A percentile compares a stretch with the other conserved stretches of the same genome.
phyloP scores from a whole-genome alignment of 2,329 filamentous ascomycete genomes.

The Taxawa tesnikishii region DNA sequence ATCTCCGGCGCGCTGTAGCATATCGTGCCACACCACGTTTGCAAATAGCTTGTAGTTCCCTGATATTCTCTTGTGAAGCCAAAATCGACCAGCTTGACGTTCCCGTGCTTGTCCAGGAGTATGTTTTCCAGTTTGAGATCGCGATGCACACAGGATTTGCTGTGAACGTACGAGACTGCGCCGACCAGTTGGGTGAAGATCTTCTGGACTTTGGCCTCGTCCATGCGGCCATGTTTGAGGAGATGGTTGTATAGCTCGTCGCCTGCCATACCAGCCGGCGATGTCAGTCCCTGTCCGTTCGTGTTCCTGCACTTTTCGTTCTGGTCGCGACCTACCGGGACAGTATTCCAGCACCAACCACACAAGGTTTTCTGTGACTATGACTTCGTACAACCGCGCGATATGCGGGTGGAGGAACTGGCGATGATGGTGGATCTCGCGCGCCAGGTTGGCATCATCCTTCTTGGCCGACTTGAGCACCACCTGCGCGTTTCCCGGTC shows the following conservation, averaged over 20 bases:
- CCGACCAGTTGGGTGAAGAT: conserved; percentile 94
- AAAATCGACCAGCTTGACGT: conserved; percentile 96
- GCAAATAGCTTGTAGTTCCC: conserved; percentile 83
- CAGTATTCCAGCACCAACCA: conserved; percentile 98
- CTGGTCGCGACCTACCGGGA: conserved; percentile 47
- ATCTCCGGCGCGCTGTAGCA: conserved; percentile 98
- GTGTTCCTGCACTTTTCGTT: not conserved
- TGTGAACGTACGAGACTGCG: conserved; percentile 89
- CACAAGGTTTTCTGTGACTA: conserved; percentile 87
- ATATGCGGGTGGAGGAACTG: conserved; percentile 98
- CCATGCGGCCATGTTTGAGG: conserved; percentile 71
- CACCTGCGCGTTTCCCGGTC: conserved; percentile 44
- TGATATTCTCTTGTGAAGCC: conserved; percentile 97
- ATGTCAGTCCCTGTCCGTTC: not conserved
- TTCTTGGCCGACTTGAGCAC: conserved; percentile 98
- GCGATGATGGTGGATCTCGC: conserved; percentile 96
- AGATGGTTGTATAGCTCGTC: conserved; percentile 97
- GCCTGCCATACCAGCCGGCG: conserved; percentile 41
- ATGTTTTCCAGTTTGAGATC: conserved; percentile 97
- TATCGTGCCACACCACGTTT: conserved; percentile 95
- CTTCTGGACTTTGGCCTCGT: conserved; percentile 78
- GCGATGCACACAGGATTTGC: conserved; percentile 88
- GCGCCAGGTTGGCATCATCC: conserved; percentile 85
- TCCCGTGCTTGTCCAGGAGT: conserved; percentile 87
- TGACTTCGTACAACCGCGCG: conserved; percentile 90